Percentiles rank a stretch among this genome's conserved stretches.
phyloP scores from a whole-genome alignment of 352 stramenopile genomes.

The Phytophthora palmivora region DNA sequence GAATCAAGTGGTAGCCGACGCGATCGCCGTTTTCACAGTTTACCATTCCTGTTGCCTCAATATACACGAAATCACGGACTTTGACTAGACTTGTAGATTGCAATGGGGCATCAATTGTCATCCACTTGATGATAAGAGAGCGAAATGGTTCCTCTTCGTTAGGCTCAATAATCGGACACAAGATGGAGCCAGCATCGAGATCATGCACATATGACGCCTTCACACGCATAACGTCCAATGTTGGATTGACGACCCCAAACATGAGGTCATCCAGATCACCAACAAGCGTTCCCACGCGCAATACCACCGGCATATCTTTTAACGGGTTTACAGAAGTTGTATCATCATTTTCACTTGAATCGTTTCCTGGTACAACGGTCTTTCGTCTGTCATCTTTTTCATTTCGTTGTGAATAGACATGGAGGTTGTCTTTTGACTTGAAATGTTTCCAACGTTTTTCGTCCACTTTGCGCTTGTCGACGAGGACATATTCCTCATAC shows the following conservation, averaged over 20 bases:
- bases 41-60: slow-evolving; percentile 41
- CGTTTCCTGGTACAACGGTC: not conserved
- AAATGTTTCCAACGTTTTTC: slow-evolving; percentile 31
- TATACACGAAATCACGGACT: slow-evolving; percentile 41
- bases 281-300: slow-evolving; percentile 34
- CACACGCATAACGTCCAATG: slow-evolving; percentile 37
- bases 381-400: slow-evolving; percentile 1
- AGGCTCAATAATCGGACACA: slow-evolving; percentile 32
- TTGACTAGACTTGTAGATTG: slow-evolving; percentile 24
- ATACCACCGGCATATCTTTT: slow-evolving; percentile 15
- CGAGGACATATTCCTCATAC: slow-evolving; percentile 29
- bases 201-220: slow-evolving; percentile 42
- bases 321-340: not conserved
- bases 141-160: slow-evolving; percentile 41
- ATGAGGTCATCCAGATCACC: slow-evolving; percentile 47
- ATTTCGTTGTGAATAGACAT: slow-evolving; percentile 22
- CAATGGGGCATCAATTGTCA: slow-evolving; percentile 33
- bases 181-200: slow-evolving; percentile 29
- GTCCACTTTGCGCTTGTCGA: slow-evolving; percentile 29
- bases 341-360: not conserved
- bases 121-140: slow-evolving; percentile 44
- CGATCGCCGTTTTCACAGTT: slow-evolving; percentile 29
- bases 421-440: slow-evolving; percentile 32
- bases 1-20: slow-evolving; percentile 43
- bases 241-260: slow-evolving; percentile 44